Evolutionary conservation across 2,329 filamentous ascomycete species (phyloP).

Genomic region (Arthroderma sp.): DNA sequence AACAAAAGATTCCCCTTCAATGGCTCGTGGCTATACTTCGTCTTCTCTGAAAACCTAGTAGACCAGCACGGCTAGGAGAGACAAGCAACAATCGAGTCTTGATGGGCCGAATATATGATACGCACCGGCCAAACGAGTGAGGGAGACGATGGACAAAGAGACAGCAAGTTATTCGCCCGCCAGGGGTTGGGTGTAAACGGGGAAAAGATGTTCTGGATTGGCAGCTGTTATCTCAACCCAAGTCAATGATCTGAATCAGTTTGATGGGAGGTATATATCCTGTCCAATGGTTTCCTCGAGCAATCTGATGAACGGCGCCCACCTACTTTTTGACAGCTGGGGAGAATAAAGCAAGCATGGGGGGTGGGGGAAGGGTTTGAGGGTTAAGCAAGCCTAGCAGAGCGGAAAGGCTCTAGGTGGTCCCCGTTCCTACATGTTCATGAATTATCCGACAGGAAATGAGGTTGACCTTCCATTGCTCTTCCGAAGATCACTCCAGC

Average conservation of each 20-base stretch:
- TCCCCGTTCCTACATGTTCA: neutral
- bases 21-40: neutral
- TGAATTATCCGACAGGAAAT: neutral
- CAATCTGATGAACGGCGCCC: neutral
- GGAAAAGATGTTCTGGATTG: neutral
- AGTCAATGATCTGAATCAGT: neutral
- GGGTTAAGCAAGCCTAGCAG: neutral
- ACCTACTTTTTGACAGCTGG: neutral
- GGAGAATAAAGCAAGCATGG: neutral
- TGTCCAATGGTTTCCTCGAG: neutral
- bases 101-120: neutral
- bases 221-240: neutral
- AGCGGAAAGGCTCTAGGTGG: neutral
- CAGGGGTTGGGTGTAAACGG: neutral
- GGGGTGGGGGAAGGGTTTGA: no score
- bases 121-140: neutral
- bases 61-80: neutral
- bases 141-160: neutral
- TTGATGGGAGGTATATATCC: constrained; percentile 1
- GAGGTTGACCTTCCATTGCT: neutral
- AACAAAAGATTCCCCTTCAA: neutral
- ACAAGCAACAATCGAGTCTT: neutral
- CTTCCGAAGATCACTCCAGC: constrained; percentile 7
- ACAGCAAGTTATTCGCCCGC: neutral
- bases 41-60: neutral